Percentiles rank a stretch among this genome's conserved stretches.
phyloP scores from a whole-genome alignment of 129 eudicot genomes.

The Centaurea solstitialis region DNA sequence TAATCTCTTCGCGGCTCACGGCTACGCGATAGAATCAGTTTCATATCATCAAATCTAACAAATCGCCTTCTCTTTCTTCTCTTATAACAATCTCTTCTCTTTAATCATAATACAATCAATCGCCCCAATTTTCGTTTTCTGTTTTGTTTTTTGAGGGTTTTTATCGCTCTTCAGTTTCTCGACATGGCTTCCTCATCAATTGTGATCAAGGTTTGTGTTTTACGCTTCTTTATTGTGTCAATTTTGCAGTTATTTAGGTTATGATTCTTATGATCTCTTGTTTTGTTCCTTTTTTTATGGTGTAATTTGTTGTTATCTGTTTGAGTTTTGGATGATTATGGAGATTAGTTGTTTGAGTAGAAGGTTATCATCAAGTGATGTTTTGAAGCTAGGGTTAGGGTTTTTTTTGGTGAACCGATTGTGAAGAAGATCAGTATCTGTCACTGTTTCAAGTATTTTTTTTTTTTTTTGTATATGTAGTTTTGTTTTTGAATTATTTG shows the following conservation, averaged over 20 bases:
- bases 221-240: not conserved
- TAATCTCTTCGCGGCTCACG: constrained; percentile 38
- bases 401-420: constrained; percentile 9
- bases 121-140: not conserved
- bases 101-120: not conserved
- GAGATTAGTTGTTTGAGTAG: not conserved
- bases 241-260: not conserved
- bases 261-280: not conserved
- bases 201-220: constrained; percentile 37
- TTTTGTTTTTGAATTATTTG: not conserved
- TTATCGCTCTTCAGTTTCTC: constrained; percentile 26
- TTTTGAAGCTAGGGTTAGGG: constrained; percentile 36
- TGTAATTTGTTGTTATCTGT: not conserved
- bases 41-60: constrained; percentile 1
- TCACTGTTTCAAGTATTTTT: not conserved
- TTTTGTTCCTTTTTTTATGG: not conserved
- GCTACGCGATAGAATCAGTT: constrained; percentile 30
- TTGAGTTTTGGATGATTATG: not conserved
- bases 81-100: not conserved
- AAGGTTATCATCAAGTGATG: not conserved
- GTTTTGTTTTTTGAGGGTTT: not conserved
- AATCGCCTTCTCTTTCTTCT: not conserved
- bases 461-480: not conserved
- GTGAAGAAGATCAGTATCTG: constrained; percentile 1
- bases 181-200: constrained; percentile 37